phyloP scores from a whole-genome alignment of 2,329 filamentous ascomycete genomes.

The Sodiomyces alkalinus region DNA sequence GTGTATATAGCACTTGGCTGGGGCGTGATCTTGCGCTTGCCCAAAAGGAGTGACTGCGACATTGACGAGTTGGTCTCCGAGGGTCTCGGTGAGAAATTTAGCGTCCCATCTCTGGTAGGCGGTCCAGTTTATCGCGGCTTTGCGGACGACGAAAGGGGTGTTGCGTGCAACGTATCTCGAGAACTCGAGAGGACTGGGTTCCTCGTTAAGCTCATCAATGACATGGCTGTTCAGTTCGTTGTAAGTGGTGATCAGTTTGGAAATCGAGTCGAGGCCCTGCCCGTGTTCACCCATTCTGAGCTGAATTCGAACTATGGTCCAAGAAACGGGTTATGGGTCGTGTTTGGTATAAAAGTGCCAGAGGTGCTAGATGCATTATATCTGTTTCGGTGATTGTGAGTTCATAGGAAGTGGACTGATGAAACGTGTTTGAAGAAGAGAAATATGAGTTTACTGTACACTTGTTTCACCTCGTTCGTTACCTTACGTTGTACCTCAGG shows the following conservation, averaged over 20 bases:
- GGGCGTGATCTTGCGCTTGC: conserved; percentile 19
- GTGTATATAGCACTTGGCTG: neutral
- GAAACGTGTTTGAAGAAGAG: too few species aligned
- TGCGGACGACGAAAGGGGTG: conserved; percentile 56
- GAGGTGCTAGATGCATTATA: too few species aligned
- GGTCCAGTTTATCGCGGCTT: conserved; percentile 46
- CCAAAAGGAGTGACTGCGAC: conserved; percentile 65
- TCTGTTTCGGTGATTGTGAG: too few species aligned
- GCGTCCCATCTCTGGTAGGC: conserved; percentile 49
- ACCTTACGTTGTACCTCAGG: too few species aligned
- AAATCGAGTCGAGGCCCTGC: conserved; percentile 33
- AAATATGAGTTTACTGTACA: too few species aligned
- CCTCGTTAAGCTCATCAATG: conserved; percentile 45
- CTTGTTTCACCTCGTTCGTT: too few species aligned
- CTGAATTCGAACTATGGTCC: too few species aligned
- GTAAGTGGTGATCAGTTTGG: conserved; percentile 50
- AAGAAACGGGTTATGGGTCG: too few species aligned
- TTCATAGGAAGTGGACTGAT: too few species aligned
- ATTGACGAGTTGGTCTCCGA: conserved; percentile 47
- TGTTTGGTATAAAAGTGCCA: too few species aligned
- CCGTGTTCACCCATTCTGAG: too few species aligned
- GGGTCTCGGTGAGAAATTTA: conserved; percentile 36
- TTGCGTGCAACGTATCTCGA: conserved; percentile 64
- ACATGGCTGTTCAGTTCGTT: conserved; percentile 51
- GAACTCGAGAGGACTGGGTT: conserved; percentile 64